A percentile compares a stretch with the other conserved stretches of the same genome.
Evolutionary conservation across 148 eudicot species (phyloP).

Genomic region (Rhododendron vialii): DNA sequence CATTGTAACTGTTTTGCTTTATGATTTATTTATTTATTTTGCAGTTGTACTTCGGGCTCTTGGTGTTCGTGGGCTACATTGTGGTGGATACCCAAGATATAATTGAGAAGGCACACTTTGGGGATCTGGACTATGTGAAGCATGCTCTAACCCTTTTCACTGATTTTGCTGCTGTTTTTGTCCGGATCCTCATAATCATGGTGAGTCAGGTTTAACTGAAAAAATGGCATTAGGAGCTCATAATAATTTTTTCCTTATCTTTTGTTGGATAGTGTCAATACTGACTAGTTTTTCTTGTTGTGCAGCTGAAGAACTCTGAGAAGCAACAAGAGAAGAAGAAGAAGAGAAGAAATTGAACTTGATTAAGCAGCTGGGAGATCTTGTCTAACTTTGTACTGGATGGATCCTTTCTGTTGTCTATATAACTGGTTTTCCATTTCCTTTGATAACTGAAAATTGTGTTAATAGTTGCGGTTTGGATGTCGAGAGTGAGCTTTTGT

Average conservation of each 20-base stretch:
- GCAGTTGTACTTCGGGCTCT: conserved; percentile 86
- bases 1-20: not conserved
- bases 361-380: not conserved
- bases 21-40: not conserved
- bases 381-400: not conserved
- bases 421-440: not conserved
- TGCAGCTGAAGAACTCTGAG: conserved; percentile 70
- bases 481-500: not conserved
- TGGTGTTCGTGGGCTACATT: conserved; percentile 92
- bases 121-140: conserved; percentile 85
- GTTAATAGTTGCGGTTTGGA: not conserved
- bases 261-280: not conserved
- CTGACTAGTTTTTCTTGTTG: not conserved
- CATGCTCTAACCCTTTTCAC: conserved; percentile 83
- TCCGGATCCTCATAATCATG: conserved; percentile 84
- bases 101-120: conserved; percentile 84
- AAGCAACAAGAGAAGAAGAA: conserved; percentile 70
- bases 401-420: not conserved
- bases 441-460: not conserved
- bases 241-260: not conserved
- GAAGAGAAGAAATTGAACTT: conserved; percentile 44
- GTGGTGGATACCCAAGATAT: conserved; percentile 87
- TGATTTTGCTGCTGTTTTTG: conserved; percentile 80
- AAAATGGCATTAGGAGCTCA: not conserved
- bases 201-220: conserved; percentile 30